Percentiles rank a stretch among this genome's conserved stretches.
phyloP scores from a whole-genome alignment of 2,329 filamentous ascomycete genomes.

The Claviceps pazoutovae region DNA sequence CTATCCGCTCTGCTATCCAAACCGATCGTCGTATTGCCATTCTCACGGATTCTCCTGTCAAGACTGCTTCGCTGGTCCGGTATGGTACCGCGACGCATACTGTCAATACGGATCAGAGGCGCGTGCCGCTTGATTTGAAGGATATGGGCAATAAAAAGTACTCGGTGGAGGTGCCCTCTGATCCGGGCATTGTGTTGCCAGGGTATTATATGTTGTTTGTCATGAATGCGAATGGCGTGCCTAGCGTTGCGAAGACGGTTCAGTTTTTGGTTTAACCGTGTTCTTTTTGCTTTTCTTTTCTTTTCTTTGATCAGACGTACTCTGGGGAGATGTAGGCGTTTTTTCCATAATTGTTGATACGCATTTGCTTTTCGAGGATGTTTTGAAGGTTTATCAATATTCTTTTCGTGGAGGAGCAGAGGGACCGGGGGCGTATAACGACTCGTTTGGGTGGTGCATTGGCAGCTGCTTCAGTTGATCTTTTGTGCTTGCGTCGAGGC shows the following conservation, averaged over 20 bases:
- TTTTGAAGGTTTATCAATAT: too few relatives aligned
- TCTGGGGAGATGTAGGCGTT: background rate
- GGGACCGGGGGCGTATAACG: too few relatives aligned
- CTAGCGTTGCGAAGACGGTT: slow-evolving; percentile 30
- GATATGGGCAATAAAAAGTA: slow-evolving; percentile 18
- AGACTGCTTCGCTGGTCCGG: slow-evolving; percentile 28
- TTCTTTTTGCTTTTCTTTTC: background rate
- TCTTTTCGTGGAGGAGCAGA: too few relatives aligned
- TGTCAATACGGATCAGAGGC: slow-evolving; percentile 43
- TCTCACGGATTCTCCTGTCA: slow-evolving; percentile 13
- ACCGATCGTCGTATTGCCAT: slow-evolving; percentile 13
- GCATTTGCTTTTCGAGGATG: too few relatives aligned
- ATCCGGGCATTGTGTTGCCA: slow-evolving; percentile 35
- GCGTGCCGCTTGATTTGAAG: slow-evolving; percentile 28
- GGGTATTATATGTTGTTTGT: slow-evolving; percentile 43
- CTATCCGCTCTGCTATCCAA: slow-evolving; percentile 16
- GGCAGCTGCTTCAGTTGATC: too few relatives aligned
- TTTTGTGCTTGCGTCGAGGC: too few relatives aligned
- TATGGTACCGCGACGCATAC: slow-evolving; percentile 38
- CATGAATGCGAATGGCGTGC: slow-evolving; percentile 28
- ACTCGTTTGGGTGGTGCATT: too few relatives aligned
- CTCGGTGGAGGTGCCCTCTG: slow-evolving; percentile 27
- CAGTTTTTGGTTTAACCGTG: slow-evolving; percentile 9
- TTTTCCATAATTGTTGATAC: background rate
- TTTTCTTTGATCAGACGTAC: background rate